A percentile compares a stretch with the other conserved stretches of the same genome.
These are phyloP conservation scores for Ustilago trichophora DNA, from an alignment of 1,284 basidiomycete species.

Conservation along the genomic window DNA sequence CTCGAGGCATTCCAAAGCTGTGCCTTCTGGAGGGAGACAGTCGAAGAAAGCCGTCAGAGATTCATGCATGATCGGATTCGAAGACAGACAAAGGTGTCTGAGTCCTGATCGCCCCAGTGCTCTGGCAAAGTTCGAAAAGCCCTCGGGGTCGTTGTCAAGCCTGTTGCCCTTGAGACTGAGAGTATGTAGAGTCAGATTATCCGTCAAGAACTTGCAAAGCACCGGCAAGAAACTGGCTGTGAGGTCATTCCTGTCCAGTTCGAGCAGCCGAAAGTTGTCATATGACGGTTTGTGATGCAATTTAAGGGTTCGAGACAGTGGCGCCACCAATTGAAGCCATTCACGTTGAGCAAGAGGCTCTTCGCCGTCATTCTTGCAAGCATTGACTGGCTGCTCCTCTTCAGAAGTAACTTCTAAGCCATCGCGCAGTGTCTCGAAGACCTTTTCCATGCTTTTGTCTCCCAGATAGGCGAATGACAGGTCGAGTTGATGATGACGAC, in stretches of 20 bases:
- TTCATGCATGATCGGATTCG: slow-evolving; percentile 17
- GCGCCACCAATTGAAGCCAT: not conserved
- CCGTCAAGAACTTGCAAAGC: slow-evolving; percentile 11
- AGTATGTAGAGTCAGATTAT: slow-evolving; percentile 5
- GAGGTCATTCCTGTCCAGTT: slow-evolving; percentile 17
- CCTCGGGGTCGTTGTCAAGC: slow-evolving; percentile 2
- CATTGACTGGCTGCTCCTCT: not conserved
- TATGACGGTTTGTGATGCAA: not conserved
- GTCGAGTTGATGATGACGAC: slow-evolving; percentile 15
- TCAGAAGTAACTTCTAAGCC: too few relatives aligned
- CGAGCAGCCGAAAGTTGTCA: slow-evolving; percentile 5
- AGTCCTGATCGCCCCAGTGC: slow-evolving; percentile 14
- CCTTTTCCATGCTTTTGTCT: slow-evolving; percentile 1
- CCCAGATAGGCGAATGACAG: slow-evolving; percentile 13
- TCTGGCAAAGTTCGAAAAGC: not conserved
- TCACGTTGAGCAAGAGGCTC: not conserved
- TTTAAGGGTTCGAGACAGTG: not conserved
- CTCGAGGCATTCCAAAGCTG: slow-evolving; percentile 12
- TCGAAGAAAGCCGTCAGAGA: slow-evolving; percentile 30
- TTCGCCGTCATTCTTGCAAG: not conserved
- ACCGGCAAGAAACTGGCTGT: slow-evolving; percentile 12
- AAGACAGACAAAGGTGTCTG: slow-evolving; percentile 2
- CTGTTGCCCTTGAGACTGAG: slow-evolving; percentile 18
- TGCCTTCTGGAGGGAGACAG: slow-evolving; percentile 17
- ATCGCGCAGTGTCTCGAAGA: slow-evolving; percentile 7